Evolutionary conservation across 345 rosid genomes (phyloP).

Genomic region (Moricandia moricandioides): DNA sequence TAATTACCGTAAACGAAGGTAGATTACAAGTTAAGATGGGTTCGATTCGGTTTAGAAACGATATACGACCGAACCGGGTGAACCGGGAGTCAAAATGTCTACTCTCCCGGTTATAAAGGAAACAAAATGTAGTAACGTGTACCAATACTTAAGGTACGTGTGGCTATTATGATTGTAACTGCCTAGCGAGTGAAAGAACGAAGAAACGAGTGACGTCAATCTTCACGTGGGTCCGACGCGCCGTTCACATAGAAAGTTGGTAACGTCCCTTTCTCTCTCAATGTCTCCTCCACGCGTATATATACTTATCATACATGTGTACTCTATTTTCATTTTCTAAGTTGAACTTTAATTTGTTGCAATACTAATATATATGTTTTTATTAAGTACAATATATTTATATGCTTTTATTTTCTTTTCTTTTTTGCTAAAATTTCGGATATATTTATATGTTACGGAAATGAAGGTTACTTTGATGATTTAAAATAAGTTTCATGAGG

Average conservation of each 20-base stretch:
- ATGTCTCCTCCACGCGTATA: conserved; percentile 9
- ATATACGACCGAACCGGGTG: neutral
- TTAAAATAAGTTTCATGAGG: neutral
- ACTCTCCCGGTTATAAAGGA: neutral
- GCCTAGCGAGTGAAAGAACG: conserved; percentile 25
- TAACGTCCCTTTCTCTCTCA: conserved; percentile 35
- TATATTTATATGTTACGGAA: neutral
- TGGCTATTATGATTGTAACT: conserved; percentile 47
- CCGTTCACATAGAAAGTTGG: conserved; percentile 51
- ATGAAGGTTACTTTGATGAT: neutral
- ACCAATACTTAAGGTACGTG: conserved; percentile 27
- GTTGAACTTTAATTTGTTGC: neutral
- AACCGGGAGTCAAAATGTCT: conserved; percentile 30
- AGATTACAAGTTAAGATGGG: neutral
- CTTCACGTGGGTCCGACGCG: conserved; percentile 43
- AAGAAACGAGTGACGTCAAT: conserved; percentile 40
- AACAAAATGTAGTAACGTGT: neutral
- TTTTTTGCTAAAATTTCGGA: no score
- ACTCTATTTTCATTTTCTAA: neutral
- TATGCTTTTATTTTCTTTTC: neutral
- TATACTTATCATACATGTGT: neutral
- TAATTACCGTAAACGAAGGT: neutral
- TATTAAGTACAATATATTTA: neutral
- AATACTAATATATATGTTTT: neutral
- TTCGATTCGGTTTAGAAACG: conserved; percentile 15